Evolutionary conservation across 441 rosid species (phyloP).

Genomic region (Lepidium campestre): DNA sequence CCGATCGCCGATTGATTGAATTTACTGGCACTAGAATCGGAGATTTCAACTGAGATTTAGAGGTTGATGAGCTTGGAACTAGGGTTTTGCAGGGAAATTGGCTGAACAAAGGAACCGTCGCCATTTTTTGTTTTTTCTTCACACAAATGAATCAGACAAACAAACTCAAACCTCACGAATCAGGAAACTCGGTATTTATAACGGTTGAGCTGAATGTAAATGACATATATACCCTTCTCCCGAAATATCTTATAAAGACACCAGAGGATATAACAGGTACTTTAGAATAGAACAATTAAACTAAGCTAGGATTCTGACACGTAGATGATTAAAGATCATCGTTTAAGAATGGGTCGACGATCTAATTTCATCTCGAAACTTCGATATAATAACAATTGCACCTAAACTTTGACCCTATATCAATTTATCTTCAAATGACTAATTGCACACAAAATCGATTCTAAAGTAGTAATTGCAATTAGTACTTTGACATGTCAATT

Average conservation of each 20-base stretch:
- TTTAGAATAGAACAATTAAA: neutral
- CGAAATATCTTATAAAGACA: neutral
- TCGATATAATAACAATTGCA: too few species aligned
- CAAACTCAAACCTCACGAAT: neutral
- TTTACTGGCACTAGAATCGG: slow-evolving; percentile 11
- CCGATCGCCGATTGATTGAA: slow-evolving; percentile 5
- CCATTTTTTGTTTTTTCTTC: slow-evolving; percentile 33
- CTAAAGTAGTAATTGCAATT: too few species aligned
- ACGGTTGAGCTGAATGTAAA: neutral
- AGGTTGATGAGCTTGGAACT: slow-evolving; percentile 4
- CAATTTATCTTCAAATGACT: too few species aligned
- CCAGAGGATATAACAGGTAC: neutral
- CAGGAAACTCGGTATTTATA: neutral
- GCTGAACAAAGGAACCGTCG: slow-evolving; percentile 38
- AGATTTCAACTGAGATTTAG: slow-evolving; percentile 21
- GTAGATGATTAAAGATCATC: slow-evolving; percentile 1
- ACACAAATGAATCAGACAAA: neutral
- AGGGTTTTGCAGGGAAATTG: slow-evolving; percentile 45
- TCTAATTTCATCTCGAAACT: too few species aligned
- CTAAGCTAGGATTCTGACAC: slow-evolving; percentile 6
- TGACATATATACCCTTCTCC: slow-evolving; percentile 3
- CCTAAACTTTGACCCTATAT: too few species aligned
- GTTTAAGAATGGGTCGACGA: neutral
- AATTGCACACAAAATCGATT: too few species aligned
- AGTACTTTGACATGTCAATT: too few species aligned